Conservation (phyloP, 306 rosid genomes). For the barrel medic (Medicago truncatula) region MtrunA17r5.0-ANR NC_053042.1:50215501-50216000, state of each 20-base stretch:
- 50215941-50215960: neutral
- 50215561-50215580: slow-evolving; percentile 65
- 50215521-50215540: slow-evolving; percentile 74
- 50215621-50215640: slow-evolving; percentile 84
- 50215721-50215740: slow-evolving; percentile 95
- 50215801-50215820: slow-evolving; percentile 76
- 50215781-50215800: slow-evolving; percentile 68
- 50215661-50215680: slow-evolving; percentile 64
- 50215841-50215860: slow-evolving; percentile 88
- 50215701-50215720: slow-evolving; percentile 84
- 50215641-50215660: slow-evolving; percentile 91
- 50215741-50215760: slow-evolving; percentile 78
- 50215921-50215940: neutral
- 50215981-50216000: neutral
- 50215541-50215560: slow-evolving; percentile 77
- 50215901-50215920: neutral
- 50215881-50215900: neutral
- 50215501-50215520: slow-evolving; percentile 87
- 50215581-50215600: slow-evolving; percentile 82
- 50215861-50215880: slow-evolving; percentile 26
- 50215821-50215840: slow-evolving; percentile 71
- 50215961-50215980: slow-evolving; percentile 8
- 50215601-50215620: slow-evolving; percentile 87
- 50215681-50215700: slow-evolving; percentile 79
- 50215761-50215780: slow-evolving; percentile 72